Conservation (phyloP, 2,329 filamentous ascomycete genomes). For the Aspergillus floridensis region DNA sequence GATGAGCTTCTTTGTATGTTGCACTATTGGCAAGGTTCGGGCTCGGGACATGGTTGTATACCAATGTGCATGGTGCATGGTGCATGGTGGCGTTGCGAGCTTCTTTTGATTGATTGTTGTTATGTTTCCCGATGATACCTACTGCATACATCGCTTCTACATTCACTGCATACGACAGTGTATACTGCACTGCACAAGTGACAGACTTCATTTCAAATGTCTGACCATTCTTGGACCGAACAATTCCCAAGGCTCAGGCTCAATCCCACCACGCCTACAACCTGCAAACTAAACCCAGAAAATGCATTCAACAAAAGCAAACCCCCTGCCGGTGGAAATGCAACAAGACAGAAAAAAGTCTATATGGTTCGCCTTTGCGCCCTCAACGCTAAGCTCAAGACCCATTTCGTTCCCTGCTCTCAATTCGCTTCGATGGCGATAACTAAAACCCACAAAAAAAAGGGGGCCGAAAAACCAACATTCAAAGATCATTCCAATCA, state of each 20-base stretch:
- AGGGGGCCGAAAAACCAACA: background rate
- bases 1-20: too few relatives aligned
- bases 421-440: too few relatives aligned
- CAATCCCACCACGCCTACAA: too few relatives aligned
- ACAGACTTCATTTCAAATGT: too few relatives aligned
- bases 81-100: constrained; percentile 1
- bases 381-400: constrained; percentile 28
- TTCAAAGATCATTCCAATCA: constrained; percentile 16
- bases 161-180: background rate
- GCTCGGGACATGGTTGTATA: background rate
- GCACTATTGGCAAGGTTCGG: background rate
- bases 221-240: too few relatives aligned
- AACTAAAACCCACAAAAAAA: background rate
- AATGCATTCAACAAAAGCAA: too few relatives aligned
- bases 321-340: background rate
- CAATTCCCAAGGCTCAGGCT: too few relatives aligned
- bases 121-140: background rate
- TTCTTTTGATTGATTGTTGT: background rate
- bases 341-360: background rate
- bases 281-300: too few relatives aligned
- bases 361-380: constrained; percentile 10
- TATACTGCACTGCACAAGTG: too few relatives aligned
- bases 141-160: background rate
- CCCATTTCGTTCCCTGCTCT: background rate
- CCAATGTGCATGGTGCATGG: background rate